Base-by-base conservation (phyloP, 2,329 filamentous ascomycete genomes). In the Pseudogymnoascus sp. region DNA sequence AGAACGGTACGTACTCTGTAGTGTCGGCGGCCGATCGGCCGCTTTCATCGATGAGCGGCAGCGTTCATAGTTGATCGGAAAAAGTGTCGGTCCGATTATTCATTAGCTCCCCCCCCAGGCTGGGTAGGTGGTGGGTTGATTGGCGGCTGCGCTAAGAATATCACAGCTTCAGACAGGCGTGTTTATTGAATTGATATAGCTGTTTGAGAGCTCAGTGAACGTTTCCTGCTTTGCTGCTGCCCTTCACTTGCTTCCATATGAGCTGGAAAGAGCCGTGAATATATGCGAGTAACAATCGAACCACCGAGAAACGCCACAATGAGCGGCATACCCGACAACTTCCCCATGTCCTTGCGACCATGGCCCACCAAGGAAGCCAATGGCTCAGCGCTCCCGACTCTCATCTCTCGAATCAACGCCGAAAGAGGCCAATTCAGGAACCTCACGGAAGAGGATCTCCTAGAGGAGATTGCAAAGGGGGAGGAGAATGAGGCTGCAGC, bases 361-460 rank as follows among this genome's bases (percentile, higher is more conserved):
- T 84, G 82, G 79, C 84, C 87, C 15, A 80, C 67, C 70, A 80
- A 77, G 70, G 82, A 79, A 76, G 83, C 78, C 71, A 80, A 78
- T 71, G 80, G 82, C 33, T 84, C 83, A 72, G 83, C 81, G 57
- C 80, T 97, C n/a, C 80, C 83, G 64, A 83, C 88, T 57, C 88
- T 93, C 69, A 91, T 97, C 68, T 79, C 83, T 64, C 91, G 93
- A 68, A 88, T 96, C 71, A 89, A 92, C 69, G 76, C 79, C 47
- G 87, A 96, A 71, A 87, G 89, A 65, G 91, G 90, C 13, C 90
- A 91, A 23, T 96, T 97, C 73, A 87, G 91, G 65, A 82, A 87
- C 69, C 81, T 97, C 67, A 90, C 86, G 60, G 90, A 96, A 74
- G 82, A 86, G 61, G 82, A 85, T 47, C 78, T 97, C 38, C 82